A percentile compares a stretch with the other conserved stretches of the same genome.
Evolutionary conservation across 1,284 basidiomycete species (phyloP).

Genomic region (Vanrija sp.): DNA sequence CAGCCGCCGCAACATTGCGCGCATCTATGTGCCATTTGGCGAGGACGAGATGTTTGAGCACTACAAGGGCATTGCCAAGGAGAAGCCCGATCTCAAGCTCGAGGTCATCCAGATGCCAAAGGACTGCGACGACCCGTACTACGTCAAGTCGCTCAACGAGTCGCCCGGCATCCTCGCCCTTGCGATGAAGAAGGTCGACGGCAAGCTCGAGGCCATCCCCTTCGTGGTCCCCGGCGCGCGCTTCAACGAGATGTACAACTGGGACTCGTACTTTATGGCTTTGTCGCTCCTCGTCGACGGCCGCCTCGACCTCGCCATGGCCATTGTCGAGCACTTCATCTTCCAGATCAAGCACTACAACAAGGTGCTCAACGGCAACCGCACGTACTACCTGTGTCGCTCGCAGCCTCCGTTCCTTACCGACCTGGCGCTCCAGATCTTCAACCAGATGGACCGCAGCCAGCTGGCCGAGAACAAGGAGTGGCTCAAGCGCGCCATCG

Average conservation of each 20-base stretch:
- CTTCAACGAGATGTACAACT: slow-evolving; percentile 80
- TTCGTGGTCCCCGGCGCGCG: slow-evolving; percentile 97
- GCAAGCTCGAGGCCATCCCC: slow-evolving; percentile 81
- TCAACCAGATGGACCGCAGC: slow-evolving; percentile 85
- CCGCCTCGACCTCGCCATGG: slow-evolving; percentile 86
- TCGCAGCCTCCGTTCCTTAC: slow-evolving; percentile 98
- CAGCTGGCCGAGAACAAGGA: slow-evolving; percentile 75
- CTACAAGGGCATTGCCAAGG: slow-evolving; percentile 61
- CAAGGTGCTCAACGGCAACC: slow-evolving; percentile 58
- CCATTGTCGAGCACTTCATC: slow-evolving; percentile 97
- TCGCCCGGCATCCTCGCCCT: slow-evolving; percentile 91
- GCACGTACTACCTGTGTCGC: slow-evolving; percentile 73
- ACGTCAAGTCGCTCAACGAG: slow-evolving; percentile 87
- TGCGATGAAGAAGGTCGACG: slow-evolving; percentile 82
- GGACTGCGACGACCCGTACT: slow-evolving; percentile 78
- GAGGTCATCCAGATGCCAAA: slow-evolving; percentile 83
- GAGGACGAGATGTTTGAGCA: slow-evolving; percentile 93
- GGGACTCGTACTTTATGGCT: slow-evolving; percentile 49
- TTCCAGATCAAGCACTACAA: slow-evolving; percentile 98
- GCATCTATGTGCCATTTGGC: slow-evolving; percentile 89
- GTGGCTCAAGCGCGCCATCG: slow-evolving; percentile 92
- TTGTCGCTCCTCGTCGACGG: slow-evolving; percentile 91
- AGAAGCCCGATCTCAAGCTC: slow-evolving; percentile 85
- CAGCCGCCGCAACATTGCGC: slow-evolving; percentile 74
- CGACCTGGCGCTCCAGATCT: slow-evolving; percentile 97